These are phyloP conservation scores for Protomyces gravidus DNA, from an alignment of 1,139 yeast species.

Conservation along the genomic window DNA sequence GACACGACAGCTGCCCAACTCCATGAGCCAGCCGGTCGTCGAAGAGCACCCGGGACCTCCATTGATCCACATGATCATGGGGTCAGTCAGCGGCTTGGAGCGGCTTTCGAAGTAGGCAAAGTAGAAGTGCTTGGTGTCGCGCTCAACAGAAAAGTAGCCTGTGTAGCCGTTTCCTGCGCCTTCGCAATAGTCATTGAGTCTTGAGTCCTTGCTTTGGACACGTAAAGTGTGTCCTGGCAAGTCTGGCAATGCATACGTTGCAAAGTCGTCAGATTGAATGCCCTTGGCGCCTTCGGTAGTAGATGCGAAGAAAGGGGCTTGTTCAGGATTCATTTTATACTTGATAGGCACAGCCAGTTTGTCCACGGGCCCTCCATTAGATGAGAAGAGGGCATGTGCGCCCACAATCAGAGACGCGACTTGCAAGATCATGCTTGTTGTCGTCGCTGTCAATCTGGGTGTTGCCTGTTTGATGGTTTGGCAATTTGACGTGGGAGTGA, in stretches of 20 bases:
- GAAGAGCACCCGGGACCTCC: constrained; percentile 91
- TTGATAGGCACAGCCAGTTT: no score
- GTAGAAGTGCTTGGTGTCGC: constrained; percentile 76
- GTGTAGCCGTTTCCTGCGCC: constrained; percentile 46
- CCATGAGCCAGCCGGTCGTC: constrained; percentile 93
- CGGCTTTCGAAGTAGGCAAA: constrained; percentile 87
- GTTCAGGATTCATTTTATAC: neutral
- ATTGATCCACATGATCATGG: constrained; percentile 81
- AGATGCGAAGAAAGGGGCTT: neutral
- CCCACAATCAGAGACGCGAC: no score
- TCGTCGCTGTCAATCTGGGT: no score
- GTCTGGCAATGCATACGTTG: neutral
- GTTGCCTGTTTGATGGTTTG: no score
- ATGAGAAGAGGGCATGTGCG: no score
- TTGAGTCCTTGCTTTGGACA: neutral
- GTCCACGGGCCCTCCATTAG: no score
- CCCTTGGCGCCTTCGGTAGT: no score
- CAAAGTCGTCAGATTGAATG: neutral
- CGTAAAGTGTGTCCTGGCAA: neutral
- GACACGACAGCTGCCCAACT: constrained; percentile 80
- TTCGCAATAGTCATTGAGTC: neutral
- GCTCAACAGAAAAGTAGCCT: constrained; percentile 80
- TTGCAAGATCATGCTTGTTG: no score
- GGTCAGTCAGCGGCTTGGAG: constrained; percentile 80
- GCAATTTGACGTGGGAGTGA: no score